Conservation (phyloP, 2,329 filamentous ascomycete species). For the Tolypocladium ophioglossoides region DNA sequence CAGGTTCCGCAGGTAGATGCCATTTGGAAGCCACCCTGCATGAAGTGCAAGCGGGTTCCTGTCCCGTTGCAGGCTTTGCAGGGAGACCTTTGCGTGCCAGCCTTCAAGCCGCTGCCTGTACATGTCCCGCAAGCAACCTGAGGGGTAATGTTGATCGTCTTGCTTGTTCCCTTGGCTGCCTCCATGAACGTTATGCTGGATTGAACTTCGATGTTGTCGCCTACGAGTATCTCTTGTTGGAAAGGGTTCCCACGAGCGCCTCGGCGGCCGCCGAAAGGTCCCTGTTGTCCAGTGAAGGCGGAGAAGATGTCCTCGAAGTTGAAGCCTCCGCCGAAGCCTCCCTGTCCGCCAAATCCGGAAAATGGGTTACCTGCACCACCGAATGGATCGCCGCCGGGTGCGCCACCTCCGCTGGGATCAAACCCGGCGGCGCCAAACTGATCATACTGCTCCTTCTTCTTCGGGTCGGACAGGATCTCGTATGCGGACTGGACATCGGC, state of each 20-base stretch:
- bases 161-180: constrained; percentile 79
- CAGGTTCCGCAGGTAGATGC: constrained; percentile 78
- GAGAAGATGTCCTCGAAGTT: constrained; percentile 96
- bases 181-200: constrained; percentile 92
- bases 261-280: constrained; percentile 42
- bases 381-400: constrained; percentile 49
- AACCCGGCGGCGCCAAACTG: constrained; percentile 84
- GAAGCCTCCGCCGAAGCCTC: constrained; percentile 71
- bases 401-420: constrained; percentile 60
- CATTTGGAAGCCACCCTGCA: constrained; percentile 94
- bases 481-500: constrained; percentile 88
- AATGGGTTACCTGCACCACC: constrained; percentile 56
- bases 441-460: constrained; percentile 89
- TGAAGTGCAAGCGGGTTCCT: constrained; percentile 76
- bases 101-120: constrained; percentile 72
- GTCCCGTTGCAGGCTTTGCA: constrained; percentile 80
- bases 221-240: constrained; percentile 71
- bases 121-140: constrained; percentile 75
- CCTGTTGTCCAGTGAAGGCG: constrained; percentile 57
- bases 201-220: constrained; percentile 92
- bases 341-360: constrained; percentile 42
- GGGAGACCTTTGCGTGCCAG: constrained; percentile 59
- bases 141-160: constrained; percentile 81
- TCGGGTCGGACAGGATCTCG: constrained; percentile 81
- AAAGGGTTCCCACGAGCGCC: constrained; percentile 54